Evolutionary conservation across 2,329 filamentous ascomycete species (phyloP).

Genomic region (Bipolaris cookei): DNA sequence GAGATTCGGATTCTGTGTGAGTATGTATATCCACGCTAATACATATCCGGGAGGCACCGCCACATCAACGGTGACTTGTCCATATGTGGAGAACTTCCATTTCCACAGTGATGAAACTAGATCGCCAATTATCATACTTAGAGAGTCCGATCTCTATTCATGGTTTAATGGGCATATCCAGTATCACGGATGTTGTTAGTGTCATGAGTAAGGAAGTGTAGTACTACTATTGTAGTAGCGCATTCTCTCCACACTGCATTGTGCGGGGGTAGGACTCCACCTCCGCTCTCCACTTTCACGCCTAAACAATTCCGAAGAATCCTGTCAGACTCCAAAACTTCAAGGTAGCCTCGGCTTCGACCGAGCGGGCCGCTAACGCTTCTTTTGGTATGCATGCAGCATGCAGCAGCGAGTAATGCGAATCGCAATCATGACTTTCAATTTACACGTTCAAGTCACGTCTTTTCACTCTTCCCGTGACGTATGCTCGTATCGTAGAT

Average conservation of each 20-base stretch:
- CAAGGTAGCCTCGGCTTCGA: slow-evolving; percentile 7
- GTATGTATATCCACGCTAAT: too few relatives aligned
- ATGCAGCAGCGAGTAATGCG: slow-evolving; percentile 27
- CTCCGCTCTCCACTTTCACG: slow-evolving; percentile 15
- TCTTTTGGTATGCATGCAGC: slow-evolving; percentile 12
- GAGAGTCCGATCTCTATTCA: not conserved
- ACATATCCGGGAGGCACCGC: too few relatives aligned
- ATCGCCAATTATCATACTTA: too few relatives aligned
- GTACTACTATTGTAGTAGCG: slow-evolving; percentile 9
- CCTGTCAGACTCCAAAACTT: slow-evolving; percentile 26
- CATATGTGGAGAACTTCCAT: too few relatives aligned
- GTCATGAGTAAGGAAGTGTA: not conserved
- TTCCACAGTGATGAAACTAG: too few relatives aligned
- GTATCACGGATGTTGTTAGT: not conserved
- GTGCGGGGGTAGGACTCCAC: slow-evolving; percentile 12
- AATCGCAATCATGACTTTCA: slow-evolving; percentile 12
- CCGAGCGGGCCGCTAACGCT: slow-evolving; percentile 24
- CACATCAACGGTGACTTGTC: too few relatives aligned
- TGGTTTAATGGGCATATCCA: not conserved
- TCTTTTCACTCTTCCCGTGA: not conserved
- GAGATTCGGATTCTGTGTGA: too few relatives aligned
- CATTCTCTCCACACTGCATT: not conserved
- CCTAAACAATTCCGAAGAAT: slow-evolving; percentile 37
- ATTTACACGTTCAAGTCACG: slow-evolving; percentile 5
- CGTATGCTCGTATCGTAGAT: not conserved